Evolutionary conservation across 306 rosid species (phyloP).

Genomic region (Glycine soja): DNA sequence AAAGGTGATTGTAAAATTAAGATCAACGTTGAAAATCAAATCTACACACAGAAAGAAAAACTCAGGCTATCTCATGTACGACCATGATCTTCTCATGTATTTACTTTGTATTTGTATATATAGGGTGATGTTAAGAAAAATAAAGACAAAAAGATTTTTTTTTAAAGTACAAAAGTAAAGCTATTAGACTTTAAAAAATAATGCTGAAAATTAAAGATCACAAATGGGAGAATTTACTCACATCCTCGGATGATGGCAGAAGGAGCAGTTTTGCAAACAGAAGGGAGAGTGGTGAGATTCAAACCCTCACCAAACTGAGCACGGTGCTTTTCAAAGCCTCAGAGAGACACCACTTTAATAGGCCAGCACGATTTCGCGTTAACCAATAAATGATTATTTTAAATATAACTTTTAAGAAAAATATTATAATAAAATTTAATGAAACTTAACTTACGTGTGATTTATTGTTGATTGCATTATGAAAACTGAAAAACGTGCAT

Average conservation of each 20-base stretch:
- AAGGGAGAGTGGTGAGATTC: constrained; percentile 75
- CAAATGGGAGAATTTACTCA: constrained; percentile 40
- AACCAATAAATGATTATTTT: too few species aligned
- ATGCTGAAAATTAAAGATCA: too few species aligned
- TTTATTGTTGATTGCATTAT: too few species aligned
- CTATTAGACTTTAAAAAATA: neutral
- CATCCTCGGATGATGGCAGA: constrained; percentile 81
- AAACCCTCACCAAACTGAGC: constrained; percentile 12
- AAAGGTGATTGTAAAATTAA: neutral
- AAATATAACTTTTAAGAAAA: too few species aligned
- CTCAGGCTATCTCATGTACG: neutral
- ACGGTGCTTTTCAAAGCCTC: constrained; percentile 8
- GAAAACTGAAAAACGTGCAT: too few species aligned
- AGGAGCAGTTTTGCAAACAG: constrained; percentile 34
- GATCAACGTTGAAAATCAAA: neutral
- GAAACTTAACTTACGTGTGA: too few species aligned
- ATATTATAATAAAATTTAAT: too few species aligned
- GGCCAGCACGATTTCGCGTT: too few species aligned
- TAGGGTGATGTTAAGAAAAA: neutral
- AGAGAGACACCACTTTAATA: constrained; percentile 57
- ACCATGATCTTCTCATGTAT: neutral
- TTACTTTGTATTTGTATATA: too few species aligned
- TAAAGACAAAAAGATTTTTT: too few species aligned
- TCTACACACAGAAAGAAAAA: neutral
- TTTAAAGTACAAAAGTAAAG: neutral